phyloP scores from a whole-genome alignment of 305 asterid species.

The Petunia hybrid region DNA sequence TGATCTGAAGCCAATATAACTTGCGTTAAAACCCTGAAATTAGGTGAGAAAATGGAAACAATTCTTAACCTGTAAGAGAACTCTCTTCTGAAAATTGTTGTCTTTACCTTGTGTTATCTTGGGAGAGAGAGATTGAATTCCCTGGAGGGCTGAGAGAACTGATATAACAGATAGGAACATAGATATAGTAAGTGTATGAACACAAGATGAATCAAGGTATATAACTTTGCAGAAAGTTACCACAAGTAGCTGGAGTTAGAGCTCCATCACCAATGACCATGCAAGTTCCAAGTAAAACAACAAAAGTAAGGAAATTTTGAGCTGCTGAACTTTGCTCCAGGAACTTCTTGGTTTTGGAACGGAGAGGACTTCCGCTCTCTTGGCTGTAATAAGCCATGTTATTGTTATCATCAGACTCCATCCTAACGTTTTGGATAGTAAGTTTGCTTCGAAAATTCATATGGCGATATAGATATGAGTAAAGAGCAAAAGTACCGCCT shows the following conservation, averaged over 20 bases:
- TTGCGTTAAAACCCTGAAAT: neutral
- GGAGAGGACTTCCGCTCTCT: conserved; percentile 40
- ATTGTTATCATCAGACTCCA: conserved; percentile 40
- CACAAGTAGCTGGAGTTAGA: conserved; percentile 79
- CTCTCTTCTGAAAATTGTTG: neutral
- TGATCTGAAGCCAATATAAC: conserved; percentile 34
- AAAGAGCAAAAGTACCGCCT: conserved; percentile 76
- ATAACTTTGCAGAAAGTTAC: conserved; percentile 39
- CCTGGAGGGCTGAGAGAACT: conserved; percentile 79
- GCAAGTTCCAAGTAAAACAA: conserved; percentile 72
- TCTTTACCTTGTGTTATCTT: conserved; percentile 63
- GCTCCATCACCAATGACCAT: conserved; percentile 91
- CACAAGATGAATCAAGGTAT: neutral
- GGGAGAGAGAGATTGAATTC: conserved; percentile 67
- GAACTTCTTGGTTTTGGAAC: conserved; percentile 51
- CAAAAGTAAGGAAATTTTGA: conserved; percentile 50
- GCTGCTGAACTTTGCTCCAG: conserved; percentile 54
- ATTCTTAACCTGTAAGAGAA: neutral
- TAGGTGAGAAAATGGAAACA: conserved; percentile 21
- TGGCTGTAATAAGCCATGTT: conserved; percentile 32
- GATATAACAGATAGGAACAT: conserved; percentile 17
- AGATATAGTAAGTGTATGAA: neutral
- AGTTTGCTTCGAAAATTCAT: conserved; percentile 54
- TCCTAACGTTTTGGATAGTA: conserved; percentile 43
- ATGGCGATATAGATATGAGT: conserved; percentile 61